Evolutionary conservation across 805 yeast species (phyloP), one percentile per base, ranked within the genome.

Genomic region (Lipomyces starkeyi): DNA sequence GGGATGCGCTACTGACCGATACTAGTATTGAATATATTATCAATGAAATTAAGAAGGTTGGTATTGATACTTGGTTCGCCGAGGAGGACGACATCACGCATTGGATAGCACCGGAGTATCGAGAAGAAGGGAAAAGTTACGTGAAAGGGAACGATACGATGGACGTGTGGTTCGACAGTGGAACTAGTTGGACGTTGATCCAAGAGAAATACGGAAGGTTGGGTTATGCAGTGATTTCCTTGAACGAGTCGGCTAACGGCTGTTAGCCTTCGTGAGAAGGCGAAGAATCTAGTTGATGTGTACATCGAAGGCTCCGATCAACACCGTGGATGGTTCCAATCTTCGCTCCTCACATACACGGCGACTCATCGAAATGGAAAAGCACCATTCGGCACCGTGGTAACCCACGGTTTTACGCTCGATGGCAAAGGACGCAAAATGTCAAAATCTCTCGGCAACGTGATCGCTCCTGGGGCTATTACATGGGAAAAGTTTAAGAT

Each of bases 111-210:
- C 82, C 80, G 2, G 73, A 78, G 1, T 80, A 81, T 64, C 78
- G 81, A 32, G 77, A 74, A 20, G 74, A 80, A 35, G 88, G 87
- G 0, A 64, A 73, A 2, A 73, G 80, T 1, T 90, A 83, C 70
- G 74, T 75, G 29, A 89, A 91, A 74, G 94, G 97, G 0, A 85
- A 82, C 57, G 99, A 95, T 73, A 95, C 99, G 0, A 90, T 95
- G 93, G 99, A 95, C 79, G 99, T 95, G 22, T 95, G 99, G 99
- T 94, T 95, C 80, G 99, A 95, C 78, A 90, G 97, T 53, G 99
- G 99, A 0, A 86, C 97, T 0, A 88, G 95, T 43, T 95, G 99
- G 98, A 84, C 87, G 11, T 83, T 86, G 58, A 80, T 90, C 25
- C 80, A 80, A 55, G 76, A 78, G 1, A 82, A 83, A 61, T 79